Evolutionary conservation across 768 basidiomycete species (phyloP), one percentile per base, ranked within the genome.

Genomic region (Melanogaster broomeanus): DNA sequence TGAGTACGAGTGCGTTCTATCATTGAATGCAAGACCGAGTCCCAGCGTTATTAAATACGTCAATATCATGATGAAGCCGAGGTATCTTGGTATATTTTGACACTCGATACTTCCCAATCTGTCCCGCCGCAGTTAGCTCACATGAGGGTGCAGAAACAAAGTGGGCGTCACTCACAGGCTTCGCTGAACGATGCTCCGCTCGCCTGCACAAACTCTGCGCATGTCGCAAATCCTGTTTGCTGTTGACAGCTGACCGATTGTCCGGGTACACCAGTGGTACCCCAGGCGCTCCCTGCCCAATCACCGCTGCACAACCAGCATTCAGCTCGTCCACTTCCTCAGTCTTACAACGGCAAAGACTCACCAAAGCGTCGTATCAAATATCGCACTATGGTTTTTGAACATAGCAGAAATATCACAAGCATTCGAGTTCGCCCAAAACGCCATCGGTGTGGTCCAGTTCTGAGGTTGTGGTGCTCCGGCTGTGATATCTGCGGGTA

Each of bases 281-380:
- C 73, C 94, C 94, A 98, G n/a, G 82, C 87, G 41, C 72, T 73
- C 42, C 85, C 83, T 11, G 93, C 93, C 94, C 93, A 98, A 58
- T 95, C 90, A 52, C 93, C 93, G 60, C 90, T 87, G 54, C 30
- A 48, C 28, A 21, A 21, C 12, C 21, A 48, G 42, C 35, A n/a
- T 49, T 60, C 45, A 60, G 22, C 30, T 24, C 19, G 44, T 31
- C 30, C 18, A n/a, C n/a, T 18, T n/a, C 10, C 15, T 27, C 33
- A 12, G 5, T n/a, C 33, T 27, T 16, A 49, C 13, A 25, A 42
- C 44, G 53, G 51, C 38, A 58, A 55, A 43, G 50, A 57, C 58
- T 47, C 63, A 88, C 85, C 91, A 92, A 45, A 94, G 74, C 18
- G 92, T 93, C 31, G 88, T 93, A 65, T 93, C 88, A 59, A 95